Percentiles rank a stretch among this genome's conserved stretches.
Conservation (phyloP, 2,329 filamentous ascomycete genomes). For the Sordariomycetes sp. region DNA sequence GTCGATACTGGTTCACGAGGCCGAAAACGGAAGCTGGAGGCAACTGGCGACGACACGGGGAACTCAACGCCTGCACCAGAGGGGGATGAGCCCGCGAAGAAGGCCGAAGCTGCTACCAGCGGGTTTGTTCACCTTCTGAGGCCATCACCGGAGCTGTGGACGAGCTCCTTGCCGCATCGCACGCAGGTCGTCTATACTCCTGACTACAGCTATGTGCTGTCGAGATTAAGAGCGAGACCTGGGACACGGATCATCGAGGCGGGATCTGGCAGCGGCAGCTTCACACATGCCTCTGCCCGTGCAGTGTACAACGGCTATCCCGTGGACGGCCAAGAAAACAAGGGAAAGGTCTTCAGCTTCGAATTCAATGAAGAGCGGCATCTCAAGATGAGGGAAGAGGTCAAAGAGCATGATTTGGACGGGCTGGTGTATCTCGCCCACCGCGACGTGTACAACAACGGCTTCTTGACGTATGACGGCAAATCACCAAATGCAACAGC, state of each 20-base stretch:
- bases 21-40: conserved; percentile 51
- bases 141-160: conserved; percentile 78
- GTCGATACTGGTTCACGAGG: conserved; percentile 90
- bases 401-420: conserved; percentile 57
- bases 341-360: conserved; percentile 71
- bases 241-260: conserved; percentile 71
- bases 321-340: conserved; percentile 25
- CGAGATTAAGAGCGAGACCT: conserved; percentile 64
- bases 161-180: conserved; percentile 66
- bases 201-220: conserved; percentile 77
- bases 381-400: conserved; percentile 58
- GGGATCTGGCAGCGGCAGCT: conserved; percentile 73
- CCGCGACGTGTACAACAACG: conserved; percentile 68
- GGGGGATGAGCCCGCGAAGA: conserved; percentile 31
- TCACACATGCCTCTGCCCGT: conserved; percentile 69
- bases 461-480: conserved; percentile 57
- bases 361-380: conserved; percentile 72
- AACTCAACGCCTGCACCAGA: conserved; percentile 8
- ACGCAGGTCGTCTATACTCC: conserved; percentile 84
- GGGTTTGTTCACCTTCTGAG: conserved; percentile 74
- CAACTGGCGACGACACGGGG: conserved; percentile 27
- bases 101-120: conserved; percentile 44
- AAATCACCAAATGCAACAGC: conserved; percentile 56
- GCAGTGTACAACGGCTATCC: conserved; percentile 69
- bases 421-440: conserved; percentile 64